phyloP scores from a whole-genome alignment of 352 stramenopile genomes.

The Phytopythium kandeliae region DNA sequence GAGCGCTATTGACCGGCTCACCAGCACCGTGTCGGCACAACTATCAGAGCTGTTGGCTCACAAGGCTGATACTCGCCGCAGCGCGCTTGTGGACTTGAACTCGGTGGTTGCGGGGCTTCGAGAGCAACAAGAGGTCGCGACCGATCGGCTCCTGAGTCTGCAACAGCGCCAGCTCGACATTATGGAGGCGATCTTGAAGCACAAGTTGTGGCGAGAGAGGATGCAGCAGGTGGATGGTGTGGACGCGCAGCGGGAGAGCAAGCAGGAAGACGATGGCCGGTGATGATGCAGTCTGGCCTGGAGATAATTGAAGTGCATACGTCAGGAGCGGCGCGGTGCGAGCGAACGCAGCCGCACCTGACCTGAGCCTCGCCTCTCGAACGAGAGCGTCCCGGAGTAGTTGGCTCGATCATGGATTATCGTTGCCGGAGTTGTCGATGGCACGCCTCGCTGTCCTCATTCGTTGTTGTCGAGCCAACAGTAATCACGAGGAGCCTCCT shows the following conservation, averaged over 20 bases:
- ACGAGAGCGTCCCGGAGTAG: too few relatives aligned
- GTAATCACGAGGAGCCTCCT: too few relatives aligned
- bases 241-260: slow-evolving; percentile 1
- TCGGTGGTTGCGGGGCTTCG: slow-evolving; percentile 48
- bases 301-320: too few relatives aligned
- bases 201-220: slow-evolving; percentile 33
- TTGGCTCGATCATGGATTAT: too few relatives aligned
- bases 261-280: neutral
- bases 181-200: slow-evolving; percentile 51
- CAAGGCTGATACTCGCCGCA: slow-evolving; percentile 17
- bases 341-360: too few relatives aligned
- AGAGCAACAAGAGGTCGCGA: slow-evolving; percentile 33
- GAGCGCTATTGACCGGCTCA: slow-evolving; percentile 59
- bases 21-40: slow-evolving; percentile 50
- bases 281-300: too few relatives aligned
- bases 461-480: too few relatives aligned
- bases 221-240: slow-evolving; percentile 3
- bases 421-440: too few relatives aligned
- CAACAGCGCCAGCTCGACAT: slow-evolving; percentile 67
- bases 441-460: too few relatives aligned
- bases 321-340: too few relatives aligned
- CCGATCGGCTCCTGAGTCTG: slow-evolving; percentile 48
- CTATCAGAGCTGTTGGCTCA: slow-evolving; percentile 28
- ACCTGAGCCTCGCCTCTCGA: too few relatives aligned
- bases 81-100: slow-evolving; percentile 30